Percentiles rank a stretch among this genome's conserved stretches.
Evolutionary conservation across 345 rosid species (phyloP).

Genomic region (Clarkia xantiana): DNA sequence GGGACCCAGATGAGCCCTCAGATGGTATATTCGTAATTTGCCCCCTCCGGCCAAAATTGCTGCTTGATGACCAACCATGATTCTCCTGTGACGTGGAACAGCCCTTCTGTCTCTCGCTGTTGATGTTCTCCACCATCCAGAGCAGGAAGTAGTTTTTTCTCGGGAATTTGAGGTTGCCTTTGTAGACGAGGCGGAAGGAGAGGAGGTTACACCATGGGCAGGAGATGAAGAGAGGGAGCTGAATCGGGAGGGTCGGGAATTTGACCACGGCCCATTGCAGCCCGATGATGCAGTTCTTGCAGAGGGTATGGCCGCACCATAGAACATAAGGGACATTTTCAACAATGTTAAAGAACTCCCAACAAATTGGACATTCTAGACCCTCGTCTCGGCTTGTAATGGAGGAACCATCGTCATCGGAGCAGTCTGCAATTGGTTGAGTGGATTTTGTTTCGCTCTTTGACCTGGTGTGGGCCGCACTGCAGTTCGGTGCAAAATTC

Average conservation of each 20-base stretch:
- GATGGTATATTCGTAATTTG: conserved; percentile 6
- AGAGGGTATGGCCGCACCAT: conserved; percentile 92
- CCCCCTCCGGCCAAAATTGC: conserved; percentile 17
- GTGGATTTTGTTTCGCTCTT: conserved; percentile 21
- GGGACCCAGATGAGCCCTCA: too few relatives aligned
- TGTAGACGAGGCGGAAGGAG: conserved; percentile 65
- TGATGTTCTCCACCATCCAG: conserved; percentile 94
- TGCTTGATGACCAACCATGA: conserved; percentile 18
- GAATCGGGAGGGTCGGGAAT: conserved; percentile 59
- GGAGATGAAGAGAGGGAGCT: conserved; percentile 75
- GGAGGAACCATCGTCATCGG: conserved; percentile 58
- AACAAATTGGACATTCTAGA: conserved; percentile 81
- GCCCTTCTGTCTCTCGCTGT: conserved; percentile 48
- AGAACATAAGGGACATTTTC: conserved; percentile 80
- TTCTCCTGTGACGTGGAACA: conserved; percentile 19
- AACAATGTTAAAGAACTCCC: conserved; percentile 84
- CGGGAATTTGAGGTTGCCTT: conserved; percentile 66
- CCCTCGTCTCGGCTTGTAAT: conserved; percentile 51
- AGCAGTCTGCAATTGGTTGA: conserved; percentile 41
- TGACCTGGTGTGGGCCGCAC: conserved; percentile 25
- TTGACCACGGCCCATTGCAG: conserved; percentile 69
- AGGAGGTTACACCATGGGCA: conserved; percentile 88
- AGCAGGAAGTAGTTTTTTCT: conserved; percentile 74
- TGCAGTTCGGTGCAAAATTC: conserved; percentile 42
- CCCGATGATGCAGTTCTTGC: conserved; percentile 74